Evolutionary conservation across 2,329 filamentous ascomycete species (phyloP), one percentile per base, ranked within the genome.

Genomic region (Penicillium sp.): DNA sequence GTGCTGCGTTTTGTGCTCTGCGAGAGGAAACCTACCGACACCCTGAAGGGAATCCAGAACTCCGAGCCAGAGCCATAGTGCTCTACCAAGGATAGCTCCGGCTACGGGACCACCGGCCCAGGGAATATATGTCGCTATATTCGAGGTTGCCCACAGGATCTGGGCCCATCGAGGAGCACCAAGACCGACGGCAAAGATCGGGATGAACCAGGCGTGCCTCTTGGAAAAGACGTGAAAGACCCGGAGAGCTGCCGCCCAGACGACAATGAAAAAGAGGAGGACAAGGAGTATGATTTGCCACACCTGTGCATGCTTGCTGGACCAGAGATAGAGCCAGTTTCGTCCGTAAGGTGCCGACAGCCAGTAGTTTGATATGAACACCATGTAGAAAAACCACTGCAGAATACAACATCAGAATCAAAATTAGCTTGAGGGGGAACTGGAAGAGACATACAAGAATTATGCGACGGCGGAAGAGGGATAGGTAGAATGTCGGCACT

Each of bases 101-200:
- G 78, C 76, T 1, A 82, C 70, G 13, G 79, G 77, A 2, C 75
- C 72, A 35, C 82, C 82, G 4, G 80, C 62, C 62, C 85, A 87
- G 5, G 86, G 86, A 2, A 88, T 69, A 64, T 82, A 87, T 45
- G 79, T 73, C 6, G 84, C 85, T 61, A 86, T 80, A 38, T 80
- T 80, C 3, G 80, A 83, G 7, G 80, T 81, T 15, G 79, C 81
- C 86, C 86, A 88, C 66, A 86, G 82, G 66, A 87, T 86, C 68
- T 88, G 86, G 23, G 80, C 80, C 83, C 85, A 88, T 58, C 85
- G 77, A 2, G 86, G 86, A 4, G 84, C 84, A 6, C 72, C 83
- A 13, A 88, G 79, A 23, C 85, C 85, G 55, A 87, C 82, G 50
- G 85, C 85, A 60, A 88, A 87, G 53, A 88, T 80, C n/a, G 85